Evolutionary conservation across 495 filamentous ascomycete genomes (phyloP), one percentile per base, ranked within the genome.

Genomic region (Aspergillus conjunctus): DNA sequence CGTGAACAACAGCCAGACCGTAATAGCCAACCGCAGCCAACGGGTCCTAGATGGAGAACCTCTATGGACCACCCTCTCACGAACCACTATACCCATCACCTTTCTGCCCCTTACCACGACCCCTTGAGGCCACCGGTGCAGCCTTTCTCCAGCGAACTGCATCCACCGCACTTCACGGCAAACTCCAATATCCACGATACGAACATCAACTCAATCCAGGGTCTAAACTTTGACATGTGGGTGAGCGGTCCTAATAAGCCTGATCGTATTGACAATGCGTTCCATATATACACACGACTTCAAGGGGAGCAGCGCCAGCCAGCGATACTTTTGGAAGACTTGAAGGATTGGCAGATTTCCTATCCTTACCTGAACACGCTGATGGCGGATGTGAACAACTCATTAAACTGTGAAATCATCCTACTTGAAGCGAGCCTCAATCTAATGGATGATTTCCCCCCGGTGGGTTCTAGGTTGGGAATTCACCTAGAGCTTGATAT

Each of bases 211-310:
- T 65, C 63, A 12, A 68, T 84, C 32, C 71, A 76, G 57, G 73
- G 73, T 26, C 73, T 83, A 55, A 73, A 71, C 26, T 84, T 85
- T 60, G 74, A 76, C 51, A 83, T 85, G 81, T 81, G 74, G 75
- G 73, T 84, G 8, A 75, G 71, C 55, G 68, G 72, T 7, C 78
- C 75, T 22, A 68, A 78, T 26, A 71, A 79, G 51, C 72, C 68
- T 6, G 73, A 77, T 44, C 71, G 66, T 43, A 71, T 76, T 34
- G 77, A 80, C 41, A 69, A 77, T 37, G 73, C 75, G 7, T 65
- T 75, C 41, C 82, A 85, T 64, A 70, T 68, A 32, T 85, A 81
- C 60, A 84, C 80, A n/a, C 75, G 72, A 20, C 70, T 82, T 8
- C 78, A 82, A 63, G 74, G 72, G 50, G 73, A 73, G 56, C 77